A percentile compares a stretch with the other conserved stretches of the same genome.
Evolutionary conservation across 2,329 filamentous ascomycete genomes (phyloP).

Genomic region (Sporothrix dimorphospora): DNA sequence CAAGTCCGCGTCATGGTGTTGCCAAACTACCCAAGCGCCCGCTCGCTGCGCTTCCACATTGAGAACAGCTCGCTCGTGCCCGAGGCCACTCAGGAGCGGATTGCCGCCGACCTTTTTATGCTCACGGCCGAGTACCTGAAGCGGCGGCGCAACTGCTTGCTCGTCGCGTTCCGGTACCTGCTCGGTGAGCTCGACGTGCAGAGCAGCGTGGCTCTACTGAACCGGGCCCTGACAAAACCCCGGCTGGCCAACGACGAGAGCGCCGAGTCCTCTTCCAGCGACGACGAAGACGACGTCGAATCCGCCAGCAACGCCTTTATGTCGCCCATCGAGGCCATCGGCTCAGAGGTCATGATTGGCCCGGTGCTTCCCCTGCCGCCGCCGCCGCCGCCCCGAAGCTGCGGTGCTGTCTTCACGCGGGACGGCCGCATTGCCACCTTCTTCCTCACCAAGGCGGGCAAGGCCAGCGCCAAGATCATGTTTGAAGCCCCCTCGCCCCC

Average conservation of each 20-base stretch:
- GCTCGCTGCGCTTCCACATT: constrained; percentile 61
- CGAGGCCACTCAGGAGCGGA: constrained; percentile 55
- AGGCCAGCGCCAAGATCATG: constrained; percentile 52
- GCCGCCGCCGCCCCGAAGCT: constrained; percentile 60
- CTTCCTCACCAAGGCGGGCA: constrained; percentile 69
- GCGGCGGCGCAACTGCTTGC: constrained; percentile 63
- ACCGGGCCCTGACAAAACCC: constrained; percentile 52
- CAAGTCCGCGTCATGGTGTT: constrained; percentile 65
- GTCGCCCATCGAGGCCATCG: constrained; percentile 4
- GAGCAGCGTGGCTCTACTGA: constrained; percentile 63
- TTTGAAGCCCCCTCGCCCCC: constrained; percentile 50
- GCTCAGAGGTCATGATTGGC: not conserved
- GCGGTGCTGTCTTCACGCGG: constrained; percentile 63
- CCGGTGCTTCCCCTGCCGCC: constrained; percentile 43
- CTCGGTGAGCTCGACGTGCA: constrained; percentile 65
- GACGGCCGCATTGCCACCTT: constrained; percentile 68
- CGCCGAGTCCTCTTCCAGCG: constrained; percentile 49
- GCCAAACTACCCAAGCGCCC: constrained; percentile 59
- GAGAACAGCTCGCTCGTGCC: constrained; percentile 67
- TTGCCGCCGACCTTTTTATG: constrained; percentile 60
- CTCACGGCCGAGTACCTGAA: constrained; percentile 59
- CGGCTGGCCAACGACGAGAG: constrained; percentile 64
- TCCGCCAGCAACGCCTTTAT: constrained; percentile 35
- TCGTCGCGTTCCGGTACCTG: constrained; percentile 64
- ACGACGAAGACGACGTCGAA: constrained; percentile 67